Conservation (phyloP, 176 grass and related monocot species). For the Eragrostis curvula region DNA sequence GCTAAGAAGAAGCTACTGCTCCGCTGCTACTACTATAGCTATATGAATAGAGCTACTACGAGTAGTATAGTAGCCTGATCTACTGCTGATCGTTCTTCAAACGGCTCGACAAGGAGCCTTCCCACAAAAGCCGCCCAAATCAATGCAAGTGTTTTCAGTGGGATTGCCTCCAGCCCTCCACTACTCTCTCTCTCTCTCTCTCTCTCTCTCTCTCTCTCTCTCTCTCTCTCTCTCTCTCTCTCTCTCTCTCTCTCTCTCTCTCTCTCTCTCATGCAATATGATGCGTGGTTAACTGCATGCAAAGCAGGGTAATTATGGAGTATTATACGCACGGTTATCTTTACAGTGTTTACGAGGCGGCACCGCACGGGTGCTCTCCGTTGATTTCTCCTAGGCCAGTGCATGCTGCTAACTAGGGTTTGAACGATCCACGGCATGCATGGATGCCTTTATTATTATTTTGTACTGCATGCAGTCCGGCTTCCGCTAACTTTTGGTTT, state of each 20-base stretch:
- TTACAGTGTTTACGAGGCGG: slow-evolving; percentile 66
- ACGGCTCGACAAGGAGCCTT: slow-evolving; percentile 26
- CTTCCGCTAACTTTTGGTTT: slow-evolving; percentile 22
- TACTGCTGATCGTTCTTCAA: background rate
- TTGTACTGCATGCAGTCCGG: slow-evolving; percentile 3
- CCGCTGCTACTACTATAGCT: background rate
- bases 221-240: background rate
- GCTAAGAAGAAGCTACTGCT: background rate
- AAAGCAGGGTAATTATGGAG: slow-evolving; percentile 36
- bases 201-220: background rate
- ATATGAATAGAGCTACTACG: background rate
- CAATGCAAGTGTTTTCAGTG: slow-evolving; percentile 60
- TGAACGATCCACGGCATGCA: slow-evolving; percentile 32
- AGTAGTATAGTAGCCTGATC: slow-evolving; percentile 5
- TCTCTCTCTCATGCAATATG: background rate
- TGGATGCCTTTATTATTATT: slow-evolving; percentile 2
- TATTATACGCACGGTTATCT: slow-evolving; percentile 46
- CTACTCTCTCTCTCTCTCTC: background rate
- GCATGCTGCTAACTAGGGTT: slow-evolving; percentile 42
- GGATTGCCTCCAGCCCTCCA: slow-evolving; percentile 45
- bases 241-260: background rate
- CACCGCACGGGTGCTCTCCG: slow-evolving; percentile 69
- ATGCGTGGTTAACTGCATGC: slow-evolving; percentile 25
- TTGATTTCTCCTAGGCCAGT: slow-evolving; percentile 80
- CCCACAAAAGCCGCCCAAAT: slow-evolving; percentile 63